Evolutionary conservation across 768 basidiomycete genomes (phyloP), one percentile per base, ranked within the genome.

Genomic region (Galerina sulciceps): DNA sequence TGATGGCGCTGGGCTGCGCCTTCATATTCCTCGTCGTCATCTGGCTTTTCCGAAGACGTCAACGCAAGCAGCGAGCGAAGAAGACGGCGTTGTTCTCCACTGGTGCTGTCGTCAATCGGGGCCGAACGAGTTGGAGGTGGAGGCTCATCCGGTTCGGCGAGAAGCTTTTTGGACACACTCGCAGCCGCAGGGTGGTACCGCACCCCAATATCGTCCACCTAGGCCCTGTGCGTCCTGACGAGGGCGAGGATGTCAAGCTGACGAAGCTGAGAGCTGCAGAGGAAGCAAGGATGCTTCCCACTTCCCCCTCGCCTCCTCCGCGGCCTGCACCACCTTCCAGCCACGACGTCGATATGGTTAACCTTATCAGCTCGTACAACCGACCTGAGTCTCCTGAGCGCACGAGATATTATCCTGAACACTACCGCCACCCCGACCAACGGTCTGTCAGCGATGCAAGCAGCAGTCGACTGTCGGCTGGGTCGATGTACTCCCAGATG

Each of bases 1-100:
- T 93, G 61, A 93, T 93, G 89, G 79, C 85, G 1, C 84, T 93
- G 34, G 90, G 91, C 10, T 90, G 88, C 69, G 88, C 87, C 11
- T 90, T 93, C 73, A 87, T 94, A 72, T 87, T 91, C 70, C 62
- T 93, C 47, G 74, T 81, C 45, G 69, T 91, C 57, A 70, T 94
- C 59, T 80, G 85, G 76, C 81, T 79, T 62, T 92, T 87, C 85
- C 85, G 93, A 20, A 80, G 90, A 5, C 84, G 83, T 35, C 85
- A 85, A 42, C 84, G 88, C 65, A 88, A 87, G 70, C 81, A 82
- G 64, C 84, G 89, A 31, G 85, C 75, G 72, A 34, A 52, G 65
- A 85, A 9, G 83, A 91, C 90, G 1, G 83, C 81, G 8, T 70
- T 74, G 60, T 91, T 91, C 64, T 85, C 87, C 4, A 75, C 78